A percentile compares a stretch with the other conserved stretches of the same genome.
Conservation (phyloP, 148 eudicot species). For the Rhododendron ovatum region DNA sequence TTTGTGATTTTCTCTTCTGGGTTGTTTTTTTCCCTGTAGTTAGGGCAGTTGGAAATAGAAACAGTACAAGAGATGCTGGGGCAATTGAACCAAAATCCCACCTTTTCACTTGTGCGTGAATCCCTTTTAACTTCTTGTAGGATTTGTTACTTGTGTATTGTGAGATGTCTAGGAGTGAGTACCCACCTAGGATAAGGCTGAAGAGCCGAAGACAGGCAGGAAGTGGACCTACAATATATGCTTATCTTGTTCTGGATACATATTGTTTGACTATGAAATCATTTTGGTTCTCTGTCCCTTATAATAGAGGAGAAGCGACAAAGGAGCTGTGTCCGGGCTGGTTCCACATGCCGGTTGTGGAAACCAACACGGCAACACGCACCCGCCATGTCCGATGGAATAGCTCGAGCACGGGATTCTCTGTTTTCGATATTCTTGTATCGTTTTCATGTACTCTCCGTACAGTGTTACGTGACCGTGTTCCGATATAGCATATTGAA, state of each 20-base stretch:
- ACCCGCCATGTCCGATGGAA: not conserved
- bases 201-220: not conserved
- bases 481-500: not conserved
- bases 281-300: not conserved
- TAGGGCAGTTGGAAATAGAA: not conserved
- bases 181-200: slow-evolving; percentile 4
- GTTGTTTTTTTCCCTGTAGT: not conserved
- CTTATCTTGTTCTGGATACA: not conserved
- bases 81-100: not conserved
- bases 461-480: not conserved
- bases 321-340: not conserved
- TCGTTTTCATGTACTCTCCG: not conserved
- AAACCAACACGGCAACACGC: not conserved
- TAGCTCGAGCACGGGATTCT: not conserved
- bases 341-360: not conserved
- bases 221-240: not conserved
- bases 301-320: not conserved
- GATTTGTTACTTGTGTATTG: not conserved
- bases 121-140: not conserved
- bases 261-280: not conserved
- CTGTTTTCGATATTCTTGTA: not conserved
- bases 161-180: not conserved
- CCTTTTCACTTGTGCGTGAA: not conserved
- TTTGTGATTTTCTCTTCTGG: not conserved
- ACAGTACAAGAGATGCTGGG: not conserved